A percentile compares a stretch with the other conserved stretches of the same genome.
Conservation (phyloP, 192 early-diverging fungal species). For the Backusella mclennaniae region DNA sequence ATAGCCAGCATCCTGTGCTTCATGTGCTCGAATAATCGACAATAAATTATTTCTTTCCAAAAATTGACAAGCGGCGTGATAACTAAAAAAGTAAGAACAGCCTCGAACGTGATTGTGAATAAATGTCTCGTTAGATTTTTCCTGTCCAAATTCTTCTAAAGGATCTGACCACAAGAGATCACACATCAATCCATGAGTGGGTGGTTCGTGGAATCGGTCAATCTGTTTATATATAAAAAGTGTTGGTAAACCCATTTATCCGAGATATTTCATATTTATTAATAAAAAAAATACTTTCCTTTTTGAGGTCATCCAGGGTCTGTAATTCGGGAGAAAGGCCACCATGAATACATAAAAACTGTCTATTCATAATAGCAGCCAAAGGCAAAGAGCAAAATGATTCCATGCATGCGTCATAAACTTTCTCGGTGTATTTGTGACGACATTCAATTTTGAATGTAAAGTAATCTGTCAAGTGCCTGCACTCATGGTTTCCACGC, state of each 20-base stretch:
- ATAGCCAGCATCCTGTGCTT: constrained; percentile 95
- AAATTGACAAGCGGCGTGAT: constrained; percentile 89
- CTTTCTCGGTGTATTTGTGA: constrained; percentile 91
- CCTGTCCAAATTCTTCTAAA: constrained; percentile 95
- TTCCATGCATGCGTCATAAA: constrained; percentile 90
- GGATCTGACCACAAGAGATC: constrained; percentile 96
- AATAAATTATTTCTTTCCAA: constrained; percentile 93
- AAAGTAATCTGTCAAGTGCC: constrained; percentile 97
- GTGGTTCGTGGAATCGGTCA: constrained; percentile 90
- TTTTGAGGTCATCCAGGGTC: constrained; percentile 85
- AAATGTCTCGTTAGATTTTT: constrained; percentile 86
- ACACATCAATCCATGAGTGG: constrained; percentile 94
- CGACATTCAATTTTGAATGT: constrained; percentile 96
- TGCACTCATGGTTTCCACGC: constrained; percentile 96
- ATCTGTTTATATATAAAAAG: constrained; percentile 48
- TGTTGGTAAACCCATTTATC: constrained; percentile 5
- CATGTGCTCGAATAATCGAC: constrained; percentile 96
- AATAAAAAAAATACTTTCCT: constrained; percentile 12
- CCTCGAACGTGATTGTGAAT: constrained; percentile 92
- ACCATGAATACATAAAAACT: constrained; percentile 96
- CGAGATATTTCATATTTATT: neutral
- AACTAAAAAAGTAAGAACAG: constrained; percentile 94
- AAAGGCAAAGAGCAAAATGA: constrained; percentile 91
- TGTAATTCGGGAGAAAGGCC: constrained; percentile 91
- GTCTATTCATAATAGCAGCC: constrained; percentile 92